A percentile compares a stretch with the other conserved stretches of the same genome.
Evolutionary conservation across 2,329 filamentous ascomycete species (phyloP).

Genomic region (Calcarisporium arbuscula): DNA sequence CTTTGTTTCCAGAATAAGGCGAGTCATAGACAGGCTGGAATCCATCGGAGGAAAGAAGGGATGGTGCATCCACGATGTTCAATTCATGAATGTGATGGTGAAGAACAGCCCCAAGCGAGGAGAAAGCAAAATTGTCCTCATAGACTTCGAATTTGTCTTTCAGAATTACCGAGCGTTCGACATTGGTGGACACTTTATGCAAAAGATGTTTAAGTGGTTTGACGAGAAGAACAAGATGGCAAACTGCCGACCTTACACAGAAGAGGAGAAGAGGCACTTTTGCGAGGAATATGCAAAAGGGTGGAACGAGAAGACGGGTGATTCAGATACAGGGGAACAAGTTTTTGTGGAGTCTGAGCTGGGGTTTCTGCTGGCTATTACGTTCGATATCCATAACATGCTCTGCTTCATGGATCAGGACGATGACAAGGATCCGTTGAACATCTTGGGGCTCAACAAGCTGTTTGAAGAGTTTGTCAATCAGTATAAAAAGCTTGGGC

Average conservation of each 20-base stretch:
- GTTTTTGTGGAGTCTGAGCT: constrained; percentile 10
- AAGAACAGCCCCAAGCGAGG: constrained; percentile 1
- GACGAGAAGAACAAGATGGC: constrained; percentile 10
- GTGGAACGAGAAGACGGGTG: constrained; percentile 11
- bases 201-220: constrained; percentile 15
- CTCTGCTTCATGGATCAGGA: constrained; percentile 10
- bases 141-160: constrained; percentile 14
- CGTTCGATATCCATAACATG: constrained; percentile 16
- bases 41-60: constrained; percentile 7
- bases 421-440: constrained; percentile 7
- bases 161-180: constrained; percentile 14
- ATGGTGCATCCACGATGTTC: constrained; percentile 14
- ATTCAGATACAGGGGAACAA: constrained; percentile 9
- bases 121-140: constrained; percentile 7
- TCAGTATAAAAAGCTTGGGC: constrained; percentile 3
- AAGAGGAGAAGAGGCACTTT: constrained; percentile 13
- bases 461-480: constrained; percentile 8
- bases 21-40: constrained; percentile 4
- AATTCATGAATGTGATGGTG: constrained; percentile 14
- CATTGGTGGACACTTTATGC: constrained; percentile 15
- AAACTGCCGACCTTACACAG: constrained; percentile 8
- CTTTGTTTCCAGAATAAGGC: constrained; percentile 4
- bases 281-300: constrained; percentile 10
- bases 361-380: constrained; percentile 12
- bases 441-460: constrained; percentile 9